A percentile compares a stretch with the other conserved stretches of the same genome.
Evolutionary conservation across 2,329 filamentous ascomycete genomes (phyloP).

Genomic region (Ophioceras dolichostomum): DNA sequence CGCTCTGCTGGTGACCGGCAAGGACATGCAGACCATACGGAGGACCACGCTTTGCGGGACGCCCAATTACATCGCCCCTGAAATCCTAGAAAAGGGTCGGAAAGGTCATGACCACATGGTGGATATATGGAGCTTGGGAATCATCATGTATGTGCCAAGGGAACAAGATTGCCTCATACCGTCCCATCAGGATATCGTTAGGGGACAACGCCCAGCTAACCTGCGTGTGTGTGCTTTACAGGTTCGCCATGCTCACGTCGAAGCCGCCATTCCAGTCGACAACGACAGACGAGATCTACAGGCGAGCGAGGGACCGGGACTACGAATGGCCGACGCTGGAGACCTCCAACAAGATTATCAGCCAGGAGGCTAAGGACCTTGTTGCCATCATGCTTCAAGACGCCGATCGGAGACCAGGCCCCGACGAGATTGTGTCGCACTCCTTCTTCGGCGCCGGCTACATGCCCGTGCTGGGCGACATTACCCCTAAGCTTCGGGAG

Average conservation of each 20-base stretch:
- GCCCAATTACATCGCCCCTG: conserved; percentile 95
- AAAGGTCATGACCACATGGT: conserved; percentile 97
- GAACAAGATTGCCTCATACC: no score
- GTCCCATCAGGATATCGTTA: background rate
- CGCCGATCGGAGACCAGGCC: conserved; percentile 61
- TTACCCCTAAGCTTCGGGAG: conserved; percentile 45
- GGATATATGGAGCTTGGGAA: conserved; percentile 94
- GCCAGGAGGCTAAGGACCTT: conserved; percentile 62
- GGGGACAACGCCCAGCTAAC: conserved; percentile 16
- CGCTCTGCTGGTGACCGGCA: conserved; percentile 80
- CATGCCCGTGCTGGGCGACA: conserved; percentile 51
- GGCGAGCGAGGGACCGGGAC: conserved; percentile 54
- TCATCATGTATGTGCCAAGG: conserved; percentile 65
- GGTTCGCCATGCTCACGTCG: conserved; percentile 92
- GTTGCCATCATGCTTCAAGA: conserved; percentile 67
- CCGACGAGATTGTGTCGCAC: conserved; percentile 69
- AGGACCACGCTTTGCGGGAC: conserved; percentile 93
- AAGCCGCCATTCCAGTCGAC: conserved; percentile 93
- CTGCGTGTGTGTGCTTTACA: conserved; percentile 16
- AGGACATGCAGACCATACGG: conserved; percentile 72
- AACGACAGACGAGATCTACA: conserved; percentile 78
- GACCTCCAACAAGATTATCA: conserved; percentile 49
- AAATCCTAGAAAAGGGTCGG: conserved; percentile 87
- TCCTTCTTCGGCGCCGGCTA: conserved; percentile 68
- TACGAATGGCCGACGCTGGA: conserved; percentile 68